phyloP scores from a whole-genome alignment of 1,139 yeast genomes.

The Hansenula sp. region DNA sequence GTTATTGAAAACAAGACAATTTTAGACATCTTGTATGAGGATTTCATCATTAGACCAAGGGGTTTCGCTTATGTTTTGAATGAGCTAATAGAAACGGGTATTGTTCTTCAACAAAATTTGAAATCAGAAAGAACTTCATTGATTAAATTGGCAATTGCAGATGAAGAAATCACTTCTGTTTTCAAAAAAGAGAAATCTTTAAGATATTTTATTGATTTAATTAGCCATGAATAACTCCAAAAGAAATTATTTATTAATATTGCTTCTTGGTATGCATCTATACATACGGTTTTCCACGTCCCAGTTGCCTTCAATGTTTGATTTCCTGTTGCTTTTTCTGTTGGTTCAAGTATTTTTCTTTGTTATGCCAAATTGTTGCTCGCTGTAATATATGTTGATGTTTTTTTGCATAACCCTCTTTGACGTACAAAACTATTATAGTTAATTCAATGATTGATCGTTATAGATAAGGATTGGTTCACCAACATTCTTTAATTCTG shows the following conservation, averaged over 20 bases:
- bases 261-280: not conserved
- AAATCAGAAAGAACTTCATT: constrained; percentile 65
- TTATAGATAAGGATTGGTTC: constrained; percentile 84
- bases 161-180: constrained; percentile 62
- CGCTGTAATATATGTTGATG: not conserved
- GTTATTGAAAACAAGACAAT: constrained; percentile 25
- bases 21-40: constrained; percentile 22
- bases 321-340: not conserved
- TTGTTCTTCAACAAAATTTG: constrained; percentile 57
- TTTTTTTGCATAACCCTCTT: no score
- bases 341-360: no score
- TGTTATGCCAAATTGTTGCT: not conserved
- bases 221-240: not conserved
- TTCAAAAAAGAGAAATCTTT: constrained; percentile 33
- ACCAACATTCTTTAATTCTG: constrained; percentile 79
- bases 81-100: constrained; percentile 77
- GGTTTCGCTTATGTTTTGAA: constrained; percentile 52
- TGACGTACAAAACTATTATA: not conserved
- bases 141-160: constrained; percentile 63
- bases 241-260: no score
- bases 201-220: constrained; percentile 18
- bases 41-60: constrained; percentile 31
- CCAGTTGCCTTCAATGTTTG: not conserved
- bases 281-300: constrained; percentile 6
- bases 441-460: not conserved